A percentile compares a stretch with the other conserved stretches of the same genome.
Conservation (phyloP, 495 filamentous ascomycete species). For the Annulohypoxylon bovei region DNA sequence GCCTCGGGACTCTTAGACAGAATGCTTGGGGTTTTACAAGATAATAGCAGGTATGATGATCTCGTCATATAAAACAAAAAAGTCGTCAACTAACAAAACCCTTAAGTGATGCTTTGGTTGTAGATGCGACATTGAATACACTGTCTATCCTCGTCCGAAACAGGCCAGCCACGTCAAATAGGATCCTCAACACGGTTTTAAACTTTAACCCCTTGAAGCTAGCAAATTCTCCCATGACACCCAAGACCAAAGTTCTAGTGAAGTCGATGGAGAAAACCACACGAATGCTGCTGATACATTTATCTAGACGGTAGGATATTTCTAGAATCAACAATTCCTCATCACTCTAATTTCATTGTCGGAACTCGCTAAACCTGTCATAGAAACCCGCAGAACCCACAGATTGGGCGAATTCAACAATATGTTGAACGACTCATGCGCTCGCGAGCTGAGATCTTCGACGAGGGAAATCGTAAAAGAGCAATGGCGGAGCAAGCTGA, state of each 20-base stretch:
- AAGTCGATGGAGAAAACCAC: conserved; percentile 96
- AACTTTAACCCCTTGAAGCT: conserved; percentile 90
- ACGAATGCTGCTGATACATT: conserved; percentile 79
- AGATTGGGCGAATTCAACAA: conserved; percentile 78
- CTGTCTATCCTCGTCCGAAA: conserved; percentile 81
- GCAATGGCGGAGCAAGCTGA: conserved; percentile 72
- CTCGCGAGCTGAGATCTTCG: conserved; percentile 75
- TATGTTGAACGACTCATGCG: conserved; percentile 82
- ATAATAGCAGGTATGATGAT: conserved; percentile 74
- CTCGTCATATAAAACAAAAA: background rate
- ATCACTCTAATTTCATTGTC: conserved; percentile 50
- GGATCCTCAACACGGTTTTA: conserved; percentile 84
- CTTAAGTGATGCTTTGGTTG: conserved; percentile 82
- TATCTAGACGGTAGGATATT: conserved; percentile 73
- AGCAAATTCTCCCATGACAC: conserved; percentile 77
- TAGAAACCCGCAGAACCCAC: conserved; percentile 76
- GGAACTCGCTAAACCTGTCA: conserved; percentile 59
- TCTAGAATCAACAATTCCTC: background rate
- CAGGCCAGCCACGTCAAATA: conserved; percentile 80
- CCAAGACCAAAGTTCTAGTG: conserved; percentile 79
- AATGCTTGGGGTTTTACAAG: conserved; percentile 85
- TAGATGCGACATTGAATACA: conserved; percentile 91
- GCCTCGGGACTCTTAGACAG: conserved; percentile 88
- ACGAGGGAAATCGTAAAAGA: conserved; percentile 81
- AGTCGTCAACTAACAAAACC: conserved; percentile 15